phyloP scores from a whole-genome alignment of 768 basidiomycete species.

The Collybia nuda region DNA sequence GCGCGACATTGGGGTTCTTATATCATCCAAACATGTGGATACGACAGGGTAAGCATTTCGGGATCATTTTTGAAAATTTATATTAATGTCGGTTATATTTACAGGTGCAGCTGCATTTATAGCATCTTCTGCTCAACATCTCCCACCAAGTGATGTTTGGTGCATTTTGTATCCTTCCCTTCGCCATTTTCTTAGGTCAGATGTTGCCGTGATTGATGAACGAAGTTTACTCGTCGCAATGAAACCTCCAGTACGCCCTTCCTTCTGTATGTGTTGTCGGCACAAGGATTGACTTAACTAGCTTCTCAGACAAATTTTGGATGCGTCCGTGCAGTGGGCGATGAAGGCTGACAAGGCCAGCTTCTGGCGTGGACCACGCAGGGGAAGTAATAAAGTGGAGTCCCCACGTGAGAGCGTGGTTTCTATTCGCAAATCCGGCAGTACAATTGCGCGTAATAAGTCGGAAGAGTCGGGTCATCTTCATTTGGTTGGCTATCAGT shows the following conservation, averaged over 20 bases:
- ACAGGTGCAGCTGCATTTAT: conserved; percentile 87
- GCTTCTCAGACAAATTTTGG: conserved; percentile 70
- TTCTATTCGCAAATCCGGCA: conserved; percentile 55
- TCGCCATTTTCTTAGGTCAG: conserved; percentile 81
- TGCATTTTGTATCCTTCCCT: conserved; percentile 94
- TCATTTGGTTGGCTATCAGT: neutral
- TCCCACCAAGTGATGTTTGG: conserved; percentile 91
- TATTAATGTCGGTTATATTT: conserved; percentile 3
- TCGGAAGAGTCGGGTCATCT: conserved; percentile 69
- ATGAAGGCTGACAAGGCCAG: conserved; percentile 76
- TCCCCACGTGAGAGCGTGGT: conserved; percentile 74
- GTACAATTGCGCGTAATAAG: conserved; percentile 47
- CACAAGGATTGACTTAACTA: conserved; percentile 36
- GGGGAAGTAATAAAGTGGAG: conserved; percentile 50
- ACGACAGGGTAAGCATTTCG: conserved; percentile 67
- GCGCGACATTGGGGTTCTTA: conserved; percentile 81
- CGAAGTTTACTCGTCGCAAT: conserved; percentile 72
- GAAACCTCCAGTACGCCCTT: conserved; percentile 68
- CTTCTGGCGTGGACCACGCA: conserved; percentile 71
- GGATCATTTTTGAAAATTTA: neutral
- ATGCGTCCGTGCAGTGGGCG: conserved; percentile 87
- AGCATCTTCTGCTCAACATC: conserved; percentile 77
- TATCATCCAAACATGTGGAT: conserved; percentile 98
- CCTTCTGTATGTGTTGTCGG: neutral
- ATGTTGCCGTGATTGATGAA: conserved; percentile 74